Percentiles rank a stretch among this genome's conserved stretches.
phyloP scores from a whole-genome alignment of 768 basidiomycete genomes.

The Leccinum variicolor region DNA sequence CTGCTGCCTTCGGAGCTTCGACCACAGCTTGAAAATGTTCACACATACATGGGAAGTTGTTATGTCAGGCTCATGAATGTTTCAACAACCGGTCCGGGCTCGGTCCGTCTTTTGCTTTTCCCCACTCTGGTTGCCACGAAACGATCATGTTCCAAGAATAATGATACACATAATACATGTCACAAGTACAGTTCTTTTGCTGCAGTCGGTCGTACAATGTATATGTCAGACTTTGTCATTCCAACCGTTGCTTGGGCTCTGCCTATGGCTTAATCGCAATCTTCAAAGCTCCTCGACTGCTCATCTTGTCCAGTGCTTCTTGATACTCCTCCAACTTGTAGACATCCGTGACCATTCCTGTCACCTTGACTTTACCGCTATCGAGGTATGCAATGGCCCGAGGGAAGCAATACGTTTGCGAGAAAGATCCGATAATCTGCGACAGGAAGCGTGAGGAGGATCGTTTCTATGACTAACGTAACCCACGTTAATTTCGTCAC shows the following conservation, averaged over 20 bases:
- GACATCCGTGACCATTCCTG: slow-evolving; percentile 74
- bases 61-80: background rate
- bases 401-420: slow-evolving; percentile 87
- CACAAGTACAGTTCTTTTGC: background rate
- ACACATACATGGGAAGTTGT: slow-evolving; percentile 12
- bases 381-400: slow-evolving; percentile 88
- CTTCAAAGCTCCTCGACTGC: slow-evolving; percentile 55
- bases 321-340: slow-evolving; percentile 71
- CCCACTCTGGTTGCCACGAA: background rate
- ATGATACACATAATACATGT: background rate
- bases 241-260: background rate
- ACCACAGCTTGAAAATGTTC: background rate
- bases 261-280: slow-evolving; percentile 56
- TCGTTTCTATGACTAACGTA: background rate
- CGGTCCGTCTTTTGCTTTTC: background rate
- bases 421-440: slow-evolving; percentile 88
- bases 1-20: background rate
- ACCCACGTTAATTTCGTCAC: slow-evolving; percentile 61
- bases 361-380: slow-evolving; percentile 75
- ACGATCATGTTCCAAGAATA: background rate
- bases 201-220: slow-evolving; percentile 9
- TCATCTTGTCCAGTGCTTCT: slow-evolving; percentile 71
- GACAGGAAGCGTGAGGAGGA: slow-evolving; percentile 3
- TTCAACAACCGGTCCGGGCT: background rate
- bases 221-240: slow-evolving; percentile 9